Conservation (phyloP, 768 basidiomycete species). For the Lactifluus volemus region DNA sequence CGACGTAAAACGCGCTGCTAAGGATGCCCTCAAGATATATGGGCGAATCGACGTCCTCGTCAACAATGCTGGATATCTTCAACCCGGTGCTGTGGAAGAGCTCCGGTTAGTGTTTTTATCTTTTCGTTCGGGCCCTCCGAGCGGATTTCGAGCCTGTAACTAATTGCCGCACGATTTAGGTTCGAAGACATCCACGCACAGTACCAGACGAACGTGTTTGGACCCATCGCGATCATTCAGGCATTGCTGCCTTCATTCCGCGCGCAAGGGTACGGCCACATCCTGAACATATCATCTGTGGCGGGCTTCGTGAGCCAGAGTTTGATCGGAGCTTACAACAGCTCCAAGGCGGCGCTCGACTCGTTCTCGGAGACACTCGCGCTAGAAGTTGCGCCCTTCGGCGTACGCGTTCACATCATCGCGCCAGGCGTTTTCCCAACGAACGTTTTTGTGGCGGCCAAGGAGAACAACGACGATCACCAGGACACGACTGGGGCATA, state of each 20-base stretch:
- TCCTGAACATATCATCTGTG: background rate
- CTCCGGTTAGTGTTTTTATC: background rate
- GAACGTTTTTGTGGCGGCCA: slow-evolving; percentile 18
- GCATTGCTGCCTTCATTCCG: background rate
- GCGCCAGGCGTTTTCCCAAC: slow-evolving; percentile 27
- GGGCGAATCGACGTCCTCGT: slow-evolving; percentile 13
- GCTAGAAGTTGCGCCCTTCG: slow-evolving; percentile 24
- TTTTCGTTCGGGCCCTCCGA: background rate
- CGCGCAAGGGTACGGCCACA: background rate
- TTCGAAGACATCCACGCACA: background rate
- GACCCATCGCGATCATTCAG: background rate
- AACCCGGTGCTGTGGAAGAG: slow-evolving; percentile 3
- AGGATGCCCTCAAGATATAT: slow-evolving; percentile 4
- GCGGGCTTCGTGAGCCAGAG: background rate
- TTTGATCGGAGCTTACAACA: background rate
- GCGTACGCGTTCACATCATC: slow-evolving; percentile 23
- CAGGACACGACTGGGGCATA: slow-evolving; percentile 5
- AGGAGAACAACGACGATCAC: background rate
- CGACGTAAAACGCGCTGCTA: background rate
- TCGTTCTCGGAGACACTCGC: background rate
- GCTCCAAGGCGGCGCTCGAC: background rate
- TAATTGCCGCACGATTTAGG: background rate
- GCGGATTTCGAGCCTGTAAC: too few species aligned
- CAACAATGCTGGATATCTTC: slow-evolving; percentile 6
- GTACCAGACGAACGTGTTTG: background rate